Percentiles rank a stretch among this genome's conserved stretches.
Evolutionary conservation across 1,284 basidiomycete genomes (phyloP).

Genomic region (Inonotus obliquus): DNA sequence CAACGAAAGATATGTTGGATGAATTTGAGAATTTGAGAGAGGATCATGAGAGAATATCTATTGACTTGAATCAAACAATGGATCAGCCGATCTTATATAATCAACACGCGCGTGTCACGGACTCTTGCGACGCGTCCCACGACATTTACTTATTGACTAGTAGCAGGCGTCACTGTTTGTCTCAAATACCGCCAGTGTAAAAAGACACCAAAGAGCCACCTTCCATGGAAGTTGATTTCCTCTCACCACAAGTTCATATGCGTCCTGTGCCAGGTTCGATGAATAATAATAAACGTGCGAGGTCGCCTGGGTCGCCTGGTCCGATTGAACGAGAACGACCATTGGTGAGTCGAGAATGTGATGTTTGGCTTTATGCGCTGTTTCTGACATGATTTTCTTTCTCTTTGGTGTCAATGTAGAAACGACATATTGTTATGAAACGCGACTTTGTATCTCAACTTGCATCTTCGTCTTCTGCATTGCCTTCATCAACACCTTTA

Average conservation of each 20-base stretch:
- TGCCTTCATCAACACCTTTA: too few species aligned
- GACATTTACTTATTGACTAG: too few species aligned
- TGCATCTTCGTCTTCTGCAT: not conserved
- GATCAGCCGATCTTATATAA: not conserved
- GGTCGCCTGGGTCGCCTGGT: slow-evolving; percentile 42
- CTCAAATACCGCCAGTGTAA: too few species aligned
- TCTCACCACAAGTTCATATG: slow-evolving; percentile 35
- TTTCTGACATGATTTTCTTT: not conserved
- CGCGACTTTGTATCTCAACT: not conserved
- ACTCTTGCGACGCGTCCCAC: slow-evolving; percentile 14
- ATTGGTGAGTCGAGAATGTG: slow-evolving; percentile 2
- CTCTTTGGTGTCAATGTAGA: slow-evolving; percentile 15
- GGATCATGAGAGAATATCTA: not conserved
- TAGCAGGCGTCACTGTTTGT: too few species aligned
- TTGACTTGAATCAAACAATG: not conserved
- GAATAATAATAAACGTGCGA: slow-evolving; percentile 42
- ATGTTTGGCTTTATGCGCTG: not conserved
- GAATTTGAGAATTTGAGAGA: too few species aligned
- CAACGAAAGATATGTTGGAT: not conserved
- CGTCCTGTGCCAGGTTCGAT: slow-evolving; percentile 25
- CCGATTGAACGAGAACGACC: slow-evolving; percentile 20
- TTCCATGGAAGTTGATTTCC: slow-evolving; percentile 50
- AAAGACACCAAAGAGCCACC: not conserved
- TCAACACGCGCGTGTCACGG: not conserved
- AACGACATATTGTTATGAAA: slow-evolving; percentile 6